phyloP scores from a whole-genome alignment of 257 asterid species.

The Solanum bulbocastanum region DNA sequence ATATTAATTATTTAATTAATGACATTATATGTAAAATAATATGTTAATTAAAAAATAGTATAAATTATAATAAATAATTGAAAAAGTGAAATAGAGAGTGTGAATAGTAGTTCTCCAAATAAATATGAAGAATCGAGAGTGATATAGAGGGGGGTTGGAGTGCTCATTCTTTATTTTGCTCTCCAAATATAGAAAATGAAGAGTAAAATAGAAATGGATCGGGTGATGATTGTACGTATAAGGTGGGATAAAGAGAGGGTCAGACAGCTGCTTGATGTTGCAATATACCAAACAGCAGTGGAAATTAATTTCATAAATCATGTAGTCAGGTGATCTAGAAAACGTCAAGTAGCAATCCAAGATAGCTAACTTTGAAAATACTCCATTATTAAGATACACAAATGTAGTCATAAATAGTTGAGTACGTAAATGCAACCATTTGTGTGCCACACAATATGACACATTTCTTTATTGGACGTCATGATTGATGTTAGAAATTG shows the following conservation, averaged over 20 bases:
- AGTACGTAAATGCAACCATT: not conserved
- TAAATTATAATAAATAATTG: too few species aligned
- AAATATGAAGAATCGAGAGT: too few species aligned
- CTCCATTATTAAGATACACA: not conserved
- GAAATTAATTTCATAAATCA: not conserved
- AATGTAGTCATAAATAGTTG: not conserved
- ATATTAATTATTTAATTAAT: too few species aligned
- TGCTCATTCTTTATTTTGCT: too few species aligned
- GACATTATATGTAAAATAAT: too few species aligned
- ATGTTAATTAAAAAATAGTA: too few species aligned
- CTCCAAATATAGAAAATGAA: too few species aligned
- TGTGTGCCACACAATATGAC: not conserved
- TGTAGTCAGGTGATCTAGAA: not conserved
- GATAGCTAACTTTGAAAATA: not conserved
- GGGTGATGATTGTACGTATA: too few species aligned
- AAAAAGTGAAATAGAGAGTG: too few species aligned
- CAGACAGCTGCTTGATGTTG: not conserved
- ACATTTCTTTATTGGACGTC: not conserved
- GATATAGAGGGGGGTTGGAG: too few species aligned
- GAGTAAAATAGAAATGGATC: too few species aligned
- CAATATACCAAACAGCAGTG: not conserved
- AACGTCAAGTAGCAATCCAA: not conserved
- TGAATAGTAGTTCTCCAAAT: too few species aligned
- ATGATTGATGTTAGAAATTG: not conserved
- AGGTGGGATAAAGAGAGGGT: not conserved